phyloP scores from a whole-genome alignment of 345 rosid genomes.

The Arabis alpina region DNA sequence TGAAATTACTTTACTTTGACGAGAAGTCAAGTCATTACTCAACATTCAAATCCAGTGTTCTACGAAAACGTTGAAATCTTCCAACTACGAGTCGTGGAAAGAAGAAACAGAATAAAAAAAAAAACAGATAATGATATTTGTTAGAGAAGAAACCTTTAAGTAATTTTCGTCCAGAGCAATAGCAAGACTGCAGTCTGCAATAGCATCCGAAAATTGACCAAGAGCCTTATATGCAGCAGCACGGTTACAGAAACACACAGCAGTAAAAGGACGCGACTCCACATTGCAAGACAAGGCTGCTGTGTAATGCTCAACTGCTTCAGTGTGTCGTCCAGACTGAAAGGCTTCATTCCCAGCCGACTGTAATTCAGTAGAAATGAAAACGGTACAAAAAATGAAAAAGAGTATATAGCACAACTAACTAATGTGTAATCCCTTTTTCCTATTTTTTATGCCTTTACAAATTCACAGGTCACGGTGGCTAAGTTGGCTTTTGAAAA shows the following conservation, averaged over 20 bases:
- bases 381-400: slow-evolving; percentile 4
- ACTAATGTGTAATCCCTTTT: neutral
- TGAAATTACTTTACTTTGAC: neutral
- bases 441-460: slow-evolving; percentile 1
- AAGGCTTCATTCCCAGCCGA: slow-evolving; percentile 94
- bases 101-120: slow-evolving; percentile 3
- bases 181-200: slow-evolving; percentile 97
- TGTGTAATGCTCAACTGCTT: slow-evolving; percentile 91
- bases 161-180: slow-evolving; percentile 89
- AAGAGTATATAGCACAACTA: neutral
- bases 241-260: slow-evolving; percentile 95
- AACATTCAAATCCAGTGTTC: slow-evolving; percentile 20
- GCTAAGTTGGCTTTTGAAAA: slow-evolving; percentile 20
- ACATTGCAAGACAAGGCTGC: slow-evolving; percentile 76
- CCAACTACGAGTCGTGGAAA: slow-evolving; percentile 19
- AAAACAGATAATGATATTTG: slow-evolving; percentile 19
- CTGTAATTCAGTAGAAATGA: slow-evolving; percentile 46
- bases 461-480: slow-evolving; percentile 3
- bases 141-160: slow-evolving; percentile 63
- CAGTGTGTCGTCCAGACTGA: slow-evolving; percentile 81
- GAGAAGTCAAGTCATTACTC: slow-evolving; percentile 9
- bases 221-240: slow-evolving; percentile 89
- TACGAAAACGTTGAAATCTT: slow-evolving; percentile 18
- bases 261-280: slow-evolving; percentile 92
- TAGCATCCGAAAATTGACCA: slow-evolving; percentile 84